Conservation (phyloP, 108 stramenopile species). For the Mediolabrus comicus region DNA sequence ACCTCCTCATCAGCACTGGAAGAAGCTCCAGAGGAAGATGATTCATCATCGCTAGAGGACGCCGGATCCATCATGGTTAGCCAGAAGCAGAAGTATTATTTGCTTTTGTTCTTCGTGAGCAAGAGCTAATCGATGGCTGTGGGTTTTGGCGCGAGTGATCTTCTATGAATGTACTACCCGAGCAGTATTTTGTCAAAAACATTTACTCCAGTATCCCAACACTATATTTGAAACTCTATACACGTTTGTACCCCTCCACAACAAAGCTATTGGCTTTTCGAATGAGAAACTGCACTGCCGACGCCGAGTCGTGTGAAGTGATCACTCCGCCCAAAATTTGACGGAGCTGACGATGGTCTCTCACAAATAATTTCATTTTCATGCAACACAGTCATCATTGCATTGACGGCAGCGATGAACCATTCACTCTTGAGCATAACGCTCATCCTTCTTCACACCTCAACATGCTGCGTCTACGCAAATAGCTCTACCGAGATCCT, state of each 20-base stretch:
- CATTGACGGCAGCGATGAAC: background rate
- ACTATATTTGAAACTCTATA: background rate
- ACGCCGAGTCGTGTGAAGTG: no score
- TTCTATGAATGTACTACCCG: background rate
- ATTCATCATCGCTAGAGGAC: constrained; percentile 43
- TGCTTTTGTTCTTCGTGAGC: background rate
- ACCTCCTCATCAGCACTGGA: background rate
- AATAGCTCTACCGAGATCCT: background rate
- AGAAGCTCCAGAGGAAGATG: constrained; percentile 1
- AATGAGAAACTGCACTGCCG: no score
- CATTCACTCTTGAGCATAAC: background rate
- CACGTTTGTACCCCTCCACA: no score
- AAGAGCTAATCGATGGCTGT: background rate
- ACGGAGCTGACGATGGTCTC: no score
- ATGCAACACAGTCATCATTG: no score
- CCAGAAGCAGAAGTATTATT: background rate
- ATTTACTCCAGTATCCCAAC: background rate
- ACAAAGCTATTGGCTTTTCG: no score
- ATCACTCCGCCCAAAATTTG: no score
- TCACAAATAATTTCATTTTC: no score
- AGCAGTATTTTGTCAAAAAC: background rate
- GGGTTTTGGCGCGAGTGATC: background rate
- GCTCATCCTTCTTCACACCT: background rate
- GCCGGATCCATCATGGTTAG: constrained; percentile 20
- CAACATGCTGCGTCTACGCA: background rate